phyloP scores from a whole-genome alignment of 225 moss, liverwort and hornwort species.

The Sphagnum contortum region DNA sequence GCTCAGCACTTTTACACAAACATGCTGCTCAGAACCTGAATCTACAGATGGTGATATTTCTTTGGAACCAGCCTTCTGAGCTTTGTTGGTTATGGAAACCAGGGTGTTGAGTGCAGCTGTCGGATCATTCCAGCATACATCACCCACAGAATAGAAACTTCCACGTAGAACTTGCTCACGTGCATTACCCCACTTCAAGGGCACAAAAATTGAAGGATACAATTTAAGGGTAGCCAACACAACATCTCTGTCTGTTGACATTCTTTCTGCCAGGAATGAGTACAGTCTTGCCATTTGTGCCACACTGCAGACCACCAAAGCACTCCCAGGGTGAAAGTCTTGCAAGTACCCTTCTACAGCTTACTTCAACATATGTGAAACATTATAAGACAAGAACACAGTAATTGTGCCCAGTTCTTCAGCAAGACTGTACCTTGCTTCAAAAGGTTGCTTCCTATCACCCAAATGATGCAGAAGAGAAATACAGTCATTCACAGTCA shows the following conservation, averaged over 20 bases:
- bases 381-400: no score
- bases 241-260: slow-evolving; percentile 25
- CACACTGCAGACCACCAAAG: slow-evolving; percentile 31
- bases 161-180: slow-evolving; percentile 48
- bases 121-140: slow-evolving; percentile 72
- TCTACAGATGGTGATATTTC: slow-evolving; percentile 1
- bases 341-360: no score
- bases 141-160: slow-evolving; percentile 28
- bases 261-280: slow-evolving; percentile 48
- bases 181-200: slow-evolving; percentile 27
- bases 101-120: slow-evolving; percentile 40
- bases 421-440: slow-evolving; percentile 51
- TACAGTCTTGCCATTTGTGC: slow-evolving; percentile 80
- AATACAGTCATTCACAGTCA: slow-evolving; percentile 65
- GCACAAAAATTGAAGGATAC: slow-evolving; percentile 54
- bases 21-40: slow-evolving; percentile 7
- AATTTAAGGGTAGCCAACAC: slow-evolving; percentile 34
- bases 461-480: slow-evolving; percentile 49
- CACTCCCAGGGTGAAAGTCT: no score
- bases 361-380: no score
- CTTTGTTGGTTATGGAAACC: slow-evolving; percentile 21
- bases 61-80: slow-evolving; percentile 9
- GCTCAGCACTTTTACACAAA: slow-evolving; percentile 31
- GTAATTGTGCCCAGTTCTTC: neutral
- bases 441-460: slow-evolving; percentile 24